Base-by-base conservation (phyloP, 2,329 filamentous ascomycete genomes). In the Xylariales sp. region DNA sequence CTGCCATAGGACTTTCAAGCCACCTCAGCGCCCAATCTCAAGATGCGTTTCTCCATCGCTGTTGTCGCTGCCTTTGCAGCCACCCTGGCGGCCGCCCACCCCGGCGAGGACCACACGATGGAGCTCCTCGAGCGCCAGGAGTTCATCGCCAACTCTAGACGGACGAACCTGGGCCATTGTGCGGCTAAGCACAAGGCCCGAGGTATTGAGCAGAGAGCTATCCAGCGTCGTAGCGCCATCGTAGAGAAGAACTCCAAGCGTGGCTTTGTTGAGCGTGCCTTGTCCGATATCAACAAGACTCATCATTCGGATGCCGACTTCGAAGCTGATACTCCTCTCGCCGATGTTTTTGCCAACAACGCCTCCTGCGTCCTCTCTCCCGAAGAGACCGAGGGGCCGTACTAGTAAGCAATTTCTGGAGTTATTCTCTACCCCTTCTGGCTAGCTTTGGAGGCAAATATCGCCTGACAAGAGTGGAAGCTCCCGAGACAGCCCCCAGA, bases 381-480 rank as follows among this genome's bases (percentile, higher is more conserved):
- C 1, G 73, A 77, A 52, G 68, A 69, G 19, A 76, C 68, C 3
- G 63, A 76, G 53, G 74, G 74, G 0, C 74, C 74, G 19, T 78
- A 76, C 60, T 38, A 22, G n/a, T n/a, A n/a, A n/a, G n/a, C n/a
- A n/a, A n/a, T n/a, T n/a, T n/a, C n/a, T n/a, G n/a, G n/a, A n/a
- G n/a, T n/a, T n/a, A n/a, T n/a, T 7, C 16, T 3, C n/a, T n/a
- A n/a, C n/a, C n/a, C n/a, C n/a, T n/a, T n/a, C n/a, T n/a, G n/a
- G n/a, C n/a, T n/a, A n/a, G n/a, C n/a, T n/a, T n/a, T n/a, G n/a
- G n/a, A n/a, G n/a, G n/a, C n/a, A n/a, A n/a, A n/a, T n/a, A n/a
- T n/a, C n/a, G n/a, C n/a, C n/a, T n/a, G n/a, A n/a, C n/a, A n/a
- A n/a, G n/a, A n/a, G n/a, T n/a, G n/a, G n/a, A n/a, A n/a, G n/a